Conservation (phyloP, 2,329 filamentous ascomycete genomes). For the Pseudomassariella vexata region DNA sequence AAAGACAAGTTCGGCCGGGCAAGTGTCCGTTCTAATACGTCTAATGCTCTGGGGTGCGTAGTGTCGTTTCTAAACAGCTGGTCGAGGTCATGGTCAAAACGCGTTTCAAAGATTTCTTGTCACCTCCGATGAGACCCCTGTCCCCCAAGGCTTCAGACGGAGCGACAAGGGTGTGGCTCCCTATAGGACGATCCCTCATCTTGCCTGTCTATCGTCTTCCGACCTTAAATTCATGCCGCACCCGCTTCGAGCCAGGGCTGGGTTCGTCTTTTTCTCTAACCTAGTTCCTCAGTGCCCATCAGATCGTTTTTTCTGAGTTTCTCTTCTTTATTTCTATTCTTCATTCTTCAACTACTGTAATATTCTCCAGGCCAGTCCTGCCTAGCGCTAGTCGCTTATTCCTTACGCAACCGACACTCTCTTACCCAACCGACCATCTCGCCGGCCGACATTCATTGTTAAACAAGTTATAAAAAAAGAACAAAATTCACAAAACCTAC, state of each 20-base stretch:
- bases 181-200: slow-evolving; percentile 31
- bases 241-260: slow-evolving; percentile 18
- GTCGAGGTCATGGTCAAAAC: slow-evolving; percentile 6
- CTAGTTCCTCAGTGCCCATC: slow-evolving; percentile 12
- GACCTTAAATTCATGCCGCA: slow-evolving; percentile 35
- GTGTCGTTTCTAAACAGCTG: slow-evolving; percentile 3
- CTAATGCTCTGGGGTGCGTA: slow-evolving; percentile 1
- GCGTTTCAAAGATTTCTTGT: slow-evolving; percentile 8
- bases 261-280: slow-evolving; percentile 21
- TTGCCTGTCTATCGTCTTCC: slow-evolving; percentile 17
- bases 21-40: slow-evolving; percentile 4
- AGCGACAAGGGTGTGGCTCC: slow-evolving; percentile 20
- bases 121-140: slow-evolving; percentile 12
- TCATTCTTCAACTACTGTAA: slow-evolving; percentile 14
- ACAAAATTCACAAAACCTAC: slow-evolving; percentile 29
- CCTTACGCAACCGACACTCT: slow-evolving; percentile 9
- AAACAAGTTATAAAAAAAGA: too few relatives aligned
- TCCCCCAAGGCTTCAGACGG: slow-evolving; percentile 12
- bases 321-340: slow-evolving; percentile 18
- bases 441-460: too few relatives aligned
- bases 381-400: slow-evolving; percentile 40
- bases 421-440: slow-evolving; percentile 7
- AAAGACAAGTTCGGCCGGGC: slow-evolving; percentile 5
- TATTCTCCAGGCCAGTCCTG: slow-evolving; percentile 42
- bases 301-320: slow-evolving; percentile 18